Base-by-base conservation (phyloP, 257 asterid species). In the Solanum peruvianum region DNA sequence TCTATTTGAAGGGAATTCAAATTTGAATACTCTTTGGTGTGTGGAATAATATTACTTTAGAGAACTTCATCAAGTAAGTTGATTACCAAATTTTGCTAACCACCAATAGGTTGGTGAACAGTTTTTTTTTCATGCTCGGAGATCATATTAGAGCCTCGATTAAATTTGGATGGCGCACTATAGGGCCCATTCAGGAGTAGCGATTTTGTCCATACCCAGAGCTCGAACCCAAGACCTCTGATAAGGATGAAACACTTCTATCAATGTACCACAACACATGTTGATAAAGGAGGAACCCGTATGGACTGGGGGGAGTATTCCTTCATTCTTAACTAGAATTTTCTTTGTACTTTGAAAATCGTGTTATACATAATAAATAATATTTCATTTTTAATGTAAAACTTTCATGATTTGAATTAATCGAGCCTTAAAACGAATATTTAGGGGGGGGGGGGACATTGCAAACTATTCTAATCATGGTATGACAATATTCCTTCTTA, bases 241-340 rank as follows among this genome's bases (percentile, higher is more conserved):
- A 37, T 37, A 37, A 37, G 39, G 7, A 6, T 37, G 39, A 37
- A 5, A 5, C 39, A 6, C 7, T 1, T 37, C 39, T 6, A 37
- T 6, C 39, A 6, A 1, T 37, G 39, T 37, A 37, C 7, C 39
- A 37, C 7, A 35, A 35, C 7, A 5, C 39, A 37, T 37, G 7
- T 37, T 37, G 39, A 5, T 37, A 0, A 37, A 37, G 39, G 39
- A 37, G 39, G 39, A 37, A 37, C 39, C 1, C 7, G 7, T 37
- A 37, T 37, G 39, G 39, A 6, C 1, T 0, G 1, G 39, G 7
- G 7, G 13, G 1, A 2, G 1, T 10, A 62, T n/a, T 11, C 1
- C 2, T 23, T 62, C 5, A 23, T 62, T 23, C 4, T 64, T 64
- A 25, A 64, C 7, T 25, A 12, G 9, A 64, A 66, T 56, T 56